Percentiles rank a stretch among this genome's conserved stretches.
These are phyloP conservation scores for Cladosporium sp. DNA, from an alignment of 2,329 filamentous ascomycete genomes.

Conservation along the genomic window DNA sequence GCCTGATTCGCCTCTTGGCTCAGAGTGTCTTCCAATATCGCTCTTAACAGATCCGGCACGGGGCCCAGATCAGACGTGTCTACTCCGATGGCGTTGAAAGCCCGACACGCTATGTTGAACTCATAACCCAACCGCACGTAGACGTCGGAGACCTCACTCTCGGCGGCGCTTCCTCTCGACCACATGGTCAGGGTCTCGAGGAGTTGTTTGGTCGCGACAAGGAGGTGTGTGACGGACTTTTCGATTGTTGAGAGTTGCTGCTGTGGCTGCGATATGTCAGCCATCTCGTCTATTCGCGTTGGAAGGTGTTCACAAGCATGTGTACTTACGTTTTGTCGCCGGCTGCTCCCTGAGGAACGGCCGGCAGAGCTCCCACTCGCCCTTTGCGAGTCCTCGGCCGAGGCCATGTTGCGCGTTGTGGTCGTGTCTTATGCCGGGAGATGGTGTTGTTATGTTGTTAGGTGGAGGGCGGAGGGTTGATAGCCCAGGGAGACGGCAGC, in stretches of 20 bases:
- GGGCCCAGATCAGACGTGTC: constrained; percentile 92
- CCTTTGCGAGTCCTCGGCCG: constrained; percentile 19
- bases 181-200: constrained; percentile 96
- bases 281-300: constrained; percentile 12
- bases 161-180: constrained; percentile 87
- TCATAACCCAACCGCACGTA: constrained; percentile 97
- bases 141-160: constrained; percentile 94
- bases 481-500: no score
- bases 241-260: constrained; percentile 91
- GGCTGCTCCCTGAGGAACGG: constrained; percentile 20
- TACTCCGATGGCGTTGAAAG: constrained; percentile 94
- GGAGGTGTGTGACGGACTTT: constrained; percentile 95
- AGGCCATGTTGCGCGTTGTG: constrained; percentile 11
- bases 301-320: not conserved
- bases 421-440: not conserved
- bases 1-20: constrained; percentile 94
- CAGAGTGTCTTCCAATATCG: constrained; percentile 89
- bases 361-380: constrained; percentile 26
- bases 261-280: constrained; percentile 49
- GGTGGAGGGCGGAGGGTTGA: no score
- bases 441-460: no score
- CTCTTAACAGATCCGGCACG: constrained; percentile 83
- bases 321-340: constrained; percentile 24
- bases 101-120: constrained; percentile 97
- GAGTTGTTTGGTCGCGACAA: constrained; percentile 95